phyloP scores from a whole-genome alignment of 78 protist species.

The Dictyostelium capitatum region DNA sequence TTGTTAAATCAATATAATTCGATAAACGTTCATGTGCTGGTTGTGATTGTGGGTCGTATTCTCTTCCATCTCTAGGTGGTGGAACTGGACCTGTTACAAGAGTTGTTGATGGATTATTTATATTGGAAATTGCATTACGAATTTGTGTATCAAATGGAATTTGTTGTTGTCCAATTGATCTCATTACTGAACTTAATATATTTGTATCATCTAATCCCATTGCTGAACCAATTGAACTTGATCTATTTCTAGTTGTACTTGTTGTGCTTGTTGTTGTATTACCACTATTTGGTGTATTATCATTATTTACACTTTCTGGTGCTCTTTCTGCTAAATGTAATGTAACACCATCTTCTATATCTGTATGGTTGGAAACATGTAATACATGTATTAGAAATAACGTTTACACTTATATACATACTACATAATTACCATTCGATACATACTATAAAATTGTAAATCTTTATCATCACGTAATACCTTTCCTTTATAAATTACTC shows the following conservation, averaged over 20 bases:
- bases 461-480: conserved; percentile 63
- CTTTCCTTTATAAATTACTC: conserved; percentile 69
- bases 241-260: background rate
- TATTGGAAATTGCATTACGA: conserved; percentile 1
- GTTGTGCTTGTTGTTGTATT: background rate
- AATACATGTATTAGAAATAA: too few species aligned
- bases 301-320: conserved; percentile 38
- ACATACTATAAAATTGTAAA: conserved; percentile 59
- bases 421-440: background rate
- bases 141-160: conserved; percentile 31
- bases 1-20: conserved; percentile 22
- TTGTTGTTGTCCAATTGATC: conserved; percentile 15
- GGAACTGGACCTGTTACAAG: background rate
- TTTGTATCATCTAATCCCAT: background rate
- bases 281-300: background rate
- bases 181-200: conserved; percentile 10
- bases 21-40: conserved; percentile 32
- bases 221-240: background rate
- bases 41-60: conserved; percentile 14
- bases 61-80: background rate
- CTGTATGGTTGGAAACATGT: too few species aligned
- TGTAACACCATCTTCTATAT: conserved; percentile 74
- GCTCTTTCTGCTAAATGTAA: conserved; percentile 75
- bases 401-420: background rate
- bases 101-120: conserved; percentile 6